phyloP scores from a whole-genome alignment of 768 basidiomycete species.

The Auriculariales sp. region DNA sequence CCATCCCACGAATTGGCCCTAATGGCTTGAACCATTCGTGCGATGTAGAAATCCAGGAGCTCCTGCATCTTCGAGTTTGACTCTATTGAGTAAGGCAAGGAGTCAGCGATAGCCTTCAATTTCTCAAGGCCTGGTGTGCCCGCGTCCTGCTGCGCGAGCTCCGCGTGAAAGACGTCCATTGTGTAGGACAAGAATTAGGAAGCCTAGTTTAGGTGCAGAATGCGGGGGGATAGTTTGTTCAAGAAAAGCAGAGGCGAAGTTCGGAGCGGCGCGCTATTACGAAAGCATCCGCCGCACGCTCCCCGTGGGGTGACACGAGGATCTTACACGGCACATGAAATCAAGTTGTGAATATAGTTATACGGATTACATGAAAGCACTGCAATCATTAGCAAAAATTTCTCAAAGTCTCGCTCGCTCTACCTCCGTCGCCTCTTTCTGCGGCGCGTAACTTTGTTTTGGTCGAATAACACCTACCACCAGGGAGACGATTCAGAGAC shows the following conservation, averaged over 20 bases:
- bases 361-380: too few relatives aligned
- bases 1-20: constrained; percentile 77
- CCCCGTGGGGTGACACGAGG: too few relatives aligned
- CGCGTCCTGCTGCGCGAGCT: constrained; percentile 7
- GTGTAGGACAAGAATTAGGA: too few relatives aligned
- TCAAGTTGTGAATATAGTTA: too few relatives aligned
- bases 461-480: neutral
- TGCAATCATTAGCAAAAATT: too few relatives aligned
- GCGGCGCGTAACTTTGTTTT: neutral
- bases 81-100: constrained; percentile 68
- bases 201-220: neutral
- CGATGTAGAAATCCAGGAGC: constrained; percentile 57
- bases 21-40: constrained; percentile 40
- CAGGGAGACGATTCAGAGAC: too few relatives aligned
- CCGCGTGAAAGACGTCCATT: neutral
- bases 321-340: too few relatives aligned
- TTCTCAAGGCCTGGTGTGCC: constrained; percentile 38
- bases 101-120: constrained; percentile 44
- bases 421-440: neutral
- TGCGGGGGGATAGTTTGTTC: too few relatives aligned
- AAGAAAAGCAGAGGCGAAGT: too few relatives aligned
- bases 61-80: constrained; percentile 60
- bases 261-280: too few relatives aligned
- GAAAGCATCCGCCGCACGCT: too few relatives aligned
- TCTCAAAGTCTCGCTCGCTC: neutral